Base-by-base conservation (phyloP, 805 yeast genomes). In the Metschnikowia matae region DNA sequence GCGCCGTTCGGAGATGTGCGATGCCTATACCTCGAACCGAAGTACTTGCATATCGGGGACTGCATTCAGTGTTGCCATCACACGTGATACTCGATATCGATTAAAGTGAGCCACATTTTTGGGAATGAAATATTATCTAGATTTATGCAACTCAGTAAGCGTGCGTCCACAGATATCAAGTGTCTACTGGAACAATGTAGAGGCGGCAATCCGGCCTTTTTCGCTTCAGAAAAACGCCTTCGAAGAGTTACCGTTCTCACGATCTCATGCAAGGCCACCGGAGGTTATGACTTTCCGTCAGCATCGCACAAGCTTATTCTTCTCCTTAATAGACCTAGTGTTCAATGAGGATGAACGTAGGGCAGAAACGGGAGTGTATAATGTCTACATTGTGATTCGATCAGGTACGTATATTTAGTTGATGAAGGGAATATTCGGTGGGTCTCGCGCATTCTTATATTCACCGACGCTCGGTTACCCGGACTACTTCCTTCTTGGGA, bases 311-410 rank as follows among this genome's bases (percentile, higher is more conserved):
- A 52, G 60, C 62, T 56, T 57, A 23, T 35, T 58, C 62, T 58
- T 51, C 62, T 58, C 62, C 62, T 55, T 37, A 56, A 46, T 54
- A 58, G 55, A 56, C 60, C 60, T 51, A 48, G 17, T 20, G 51
- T 42, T 50, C 62, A 58, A 58, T 34, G 49, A 47, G 54, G 52
- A 52, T 55, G 60, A 56, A 51, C 40, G 39, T 52, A 58, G 62
- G 60, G 62, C 62, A 58, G 62, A 58, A 58, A 53, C 57, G 50
- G 62, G 62, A 58, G 62, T 54, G 55, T 6, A n/a, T 47, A 17
- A 6, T 32, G 17, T 17, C 44, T 36, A 45, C 43, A 33, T 8
- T 40, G 18, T 34, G 1, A 15, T 40, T 32, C 10, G 29, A n/a
- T 39, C 20, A 43, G 29, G 8, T 11, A n/a, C 31, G 45, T 42